Evolutionary conservation across 331 rosid genomes (phyloP), one percentile per base, ranked within the genome.

Genomic region (Arachis monticola): DNA sequence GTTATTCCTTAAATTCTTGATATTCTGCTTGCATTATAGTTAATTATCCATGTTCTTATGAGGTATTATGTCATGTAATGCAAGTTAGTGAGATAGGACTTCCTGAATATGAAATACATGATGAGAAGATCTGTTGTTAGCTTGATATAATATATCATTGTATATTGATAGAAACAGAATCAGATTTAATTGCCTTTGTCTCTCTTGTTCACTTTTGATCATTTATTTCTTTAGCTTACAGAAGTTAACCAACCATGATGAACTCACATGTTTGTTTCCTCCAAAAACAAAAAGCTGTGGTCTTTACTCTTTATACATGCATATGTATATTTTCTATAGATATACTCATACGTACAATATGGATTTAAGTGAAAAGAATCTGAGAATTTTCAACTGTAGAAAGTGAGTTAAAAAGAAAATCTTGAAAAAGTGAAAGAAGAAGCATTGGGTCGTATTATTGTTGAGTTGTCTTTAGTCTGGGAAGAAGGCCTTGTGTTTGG

Each of bases 401-500:
- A 67, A 70, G 67, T 41, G 65, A 79, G 72, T 35, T 72, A 80
- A 72, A 83, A 70, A 68, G 48, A 65, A 56, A 78, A 44, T n/a
- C 50, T 70, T 22, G 47, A 60, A 69, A 65, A 69, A 64, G 32
- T 68, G 67, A 65, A 75, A 32, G 38, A 32, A 32, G 79, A 79
- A 73, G 78, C 85, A 82, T 68, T 58, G 40, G 77, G 83, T 81
- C 71, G 60, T 62, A 47, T 60, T 80, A 63, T 60, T 73, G 78
- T 78, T 80, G 75, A 78, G 75, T 62, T 80, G 77, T 81, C 67
- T 73, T 13, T 13, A 31, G 74, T 78, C 81, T 45, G 50, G 70
- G 42, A 68, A 69, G 58, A 68, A 69, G 58, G 87, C 86, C 83
- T 78, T 74, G 74, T 81, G 67, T 74, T 69, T 81, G 72, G 84